Conservation (phyloP, 352 stramenopile genomes). For the Phytophthora aleatoria region DNA sequence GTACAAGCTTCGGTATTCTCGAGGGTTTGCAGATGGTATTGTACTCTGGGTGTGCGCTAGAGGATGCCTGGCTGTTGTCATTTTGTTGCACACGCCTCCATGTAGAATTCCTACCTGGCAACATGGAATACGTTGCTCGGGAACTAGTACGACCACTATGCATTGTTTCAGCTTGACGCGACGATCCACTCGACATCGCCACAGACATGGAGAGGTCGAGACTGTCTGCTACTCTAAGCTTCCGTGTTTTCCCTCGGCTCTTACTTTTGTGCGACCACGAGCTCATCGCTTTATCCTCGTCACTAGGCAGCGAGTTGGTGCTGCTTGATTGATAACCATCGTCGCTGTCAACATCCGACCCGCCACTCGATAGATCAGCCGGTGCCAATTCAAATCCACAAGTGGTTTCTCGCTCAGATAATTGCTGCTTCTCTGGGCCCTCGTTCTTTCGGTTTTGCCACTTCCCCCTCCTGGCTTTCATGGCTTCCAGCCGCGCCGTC, state of each 20-base stretch:
- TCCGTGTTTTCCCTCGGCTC: conserved; percentile 11
- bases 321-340: conserved; percentile 23
- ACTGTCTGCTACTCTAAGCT: conserved; percentile 46
- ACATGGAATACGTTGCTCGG: not conserved
- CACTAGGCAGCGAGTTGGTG: conserved; percentile 25
- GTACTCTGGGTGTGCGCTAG: not conserved
- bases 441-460: conserved; percentile 4
- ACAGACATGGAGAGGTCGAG: conserved; percentile 73
- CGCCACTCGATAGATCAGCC: conserved; percentile 32
- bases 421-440: not conserved
- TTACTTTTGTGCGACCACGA: not conserved
- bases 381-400: conserved; percentile 44
- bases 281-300: conserved; percentile 1
- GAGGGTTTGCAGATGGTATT: not conserved
- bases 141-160: not conserved
- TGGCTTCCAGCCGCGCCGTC: conserved; percentile 40
- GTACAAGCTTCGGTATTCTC: conserved; percentile 42
- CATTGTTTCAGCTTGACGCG: not conserved
- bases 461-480: conserved; percentile 32
- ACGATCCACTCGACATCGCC: conserved; percentile 24
- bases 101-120: not conserved
- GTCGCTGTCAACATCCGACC: conserved; percentile 27
- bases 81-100: not conserved
- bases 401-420: conserved; percentile 7
- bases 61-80: not conserved